Evolutionary conservation across 2,329 filamentous ascomycete genomes (phyloP), one percentile per base, ranked within the genome.

Genomic region (Fonsecaea multimorphosa): DNA sequence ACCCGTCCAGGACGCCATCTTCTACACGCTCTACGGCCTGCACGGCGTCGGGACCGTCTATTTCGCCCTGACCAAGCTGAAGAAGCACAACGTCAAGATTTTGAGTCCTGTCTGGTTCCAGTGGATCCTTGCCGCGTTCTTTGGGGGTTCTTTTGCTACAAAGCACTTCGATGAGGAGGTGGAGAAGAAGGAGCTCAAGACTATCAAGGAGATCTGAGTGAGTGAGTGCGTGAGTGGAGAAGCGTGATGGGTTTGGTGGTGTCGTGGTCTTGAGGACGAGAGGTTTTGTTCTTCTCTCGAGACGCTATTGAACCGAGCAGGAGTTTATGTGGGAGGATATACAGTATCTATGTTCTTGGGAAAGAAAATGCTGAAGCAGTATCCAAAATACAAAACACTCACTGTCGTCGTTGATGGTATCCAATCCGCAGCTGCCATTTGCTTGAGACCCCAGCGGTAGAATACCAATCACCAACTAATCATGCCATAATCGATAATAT

Each of bases 141-240:
- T 64, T 3, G 68, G 68, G 36, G 66, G 67, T 5, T 6, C 31
- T 44, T 61, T 64, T 29, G 63, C 60, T 7, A 22, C 19, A 5
- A 55, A 58, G 32, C 66, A 68, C 22, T 68, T 58, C 27, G 66
- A 68, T 49, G 66, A 66, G n/a, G 58, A 67, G 24, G 64, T 68
- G 46, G 64, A 69, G 29, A 53, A 65, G 61, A 67, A 67, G 53
- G 64, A 69, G 29, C 29, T 67, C 58, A 61, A 69, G 58, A 60
- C 65, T 29, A 60, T 67, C 49, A 64, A 68, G 38, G 64, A 66
- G 29, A 68, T 68, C 54, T 68, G 57, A 32, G 32, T 34, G 6
- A 8, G 29, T 34, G 32, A 9, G 11, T 7, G 11, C 32, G 32
- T 7, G 4, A 2, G 29, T 3, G 44, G 12, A 9, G 19, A 31